Percentiles rank a stretch among this genome's conserved stretches.
These are phyloP conservation scores for Penicillium herquei DNA, from an alignment of 495 filamentous ascomycete species.

Conservation along the genomic window DNA sequence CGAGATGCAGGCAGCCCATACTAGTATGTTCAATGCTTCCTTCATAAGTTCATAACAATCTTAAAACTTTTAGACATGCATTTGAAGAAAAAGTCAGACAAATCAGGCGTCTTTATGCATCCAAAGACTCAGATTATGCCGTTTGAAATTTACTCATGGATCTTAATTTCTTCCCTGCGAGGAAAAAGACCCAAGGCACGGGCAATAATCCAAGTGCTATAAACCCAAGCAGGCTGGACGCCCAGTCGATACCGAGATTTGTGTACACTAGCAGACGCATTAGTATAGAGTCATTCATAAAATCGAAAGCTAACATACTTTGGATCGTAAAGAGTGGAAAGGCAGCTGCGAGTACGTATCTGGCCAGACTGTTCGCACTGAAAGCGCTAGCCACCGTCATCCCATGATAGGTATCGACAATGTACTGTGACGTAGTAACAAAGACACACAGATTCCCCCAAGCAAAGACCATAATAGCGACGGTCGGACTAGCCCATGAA, in stretches of 20 bases:
- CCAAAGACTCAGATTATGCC: background rate
- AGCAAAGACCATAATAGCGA: constrained; percentile 61
- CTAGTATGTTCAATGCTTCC: too few species aligned
- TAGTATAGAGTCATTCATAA: background rate
- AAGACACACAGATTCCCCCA: constrained; percentile 66
- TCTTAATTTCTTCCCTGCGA: constrained; percentile 13
- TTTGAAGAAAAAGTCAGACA: background rate
- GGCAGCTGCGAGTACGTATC: constrained; percentile 59
- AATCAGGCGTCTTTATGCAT: background rate
- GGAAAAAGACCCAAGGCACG: constrained; percentile 43
- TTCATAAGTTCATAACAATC: too few species aligned
- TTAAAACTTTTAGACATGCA: too few species aligned
- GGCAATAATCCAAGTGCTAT: constrained; percentile 54
- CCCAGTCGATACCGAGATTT: constrained; percentile 56
- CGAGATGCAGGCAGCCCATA: too few species aligned
- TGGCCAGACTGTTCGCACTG: constrained; percentile 55
- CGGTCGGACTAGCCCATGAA: constrained; percentile 41
- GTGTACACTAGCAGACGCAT: constrained; percentile 49
- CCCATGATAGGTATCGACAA: constrained; percentile 56
- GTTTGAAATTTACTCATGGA: constrained; percentile 16
- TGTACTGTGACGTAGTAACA: constrained; percentile 45
- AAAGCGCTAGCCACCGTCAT: constrained; percentile 24
- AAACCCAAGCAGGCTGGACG: constrained; percentile 57
- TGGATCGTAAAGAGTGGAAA: constrained; percentile 66
- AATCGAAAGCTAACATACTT: constrained; percentile 36